These are phyloP conservation scores for Nectriaceae sp. DNA, from an alignment of 2,329 filamentous ascomycete species.

Conservation along the genomic window DNA sequence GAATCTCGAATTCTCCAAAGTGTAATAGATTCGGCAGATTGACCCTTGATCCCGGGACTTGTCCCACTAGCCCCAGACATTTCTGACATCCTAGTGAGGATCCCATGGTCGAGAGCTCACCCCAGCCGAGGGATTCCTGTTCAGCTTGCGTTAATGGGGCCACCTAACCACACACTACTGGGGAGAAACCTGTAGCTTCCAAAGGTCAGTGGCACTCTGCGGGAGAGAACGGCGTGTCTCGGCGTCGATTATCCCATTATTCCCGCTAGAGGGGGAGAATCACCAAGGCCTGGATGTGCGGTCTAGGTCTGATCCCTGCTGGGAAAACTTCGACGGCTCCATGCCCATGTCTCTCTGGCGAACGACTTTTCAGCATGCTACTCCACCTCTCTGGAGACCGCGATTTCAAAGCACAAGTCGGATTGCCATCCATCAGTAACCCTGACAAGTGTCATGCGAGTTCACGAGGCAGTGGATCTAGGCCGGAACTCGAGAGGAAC, in stretches of 20 bases:
- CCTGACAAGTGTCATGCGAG: slow-evolving; percentile 17
- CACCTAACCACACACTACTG: slow-evolving; percentile 11
- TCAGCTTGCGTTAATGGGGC: slow-evolving; percentile 12
- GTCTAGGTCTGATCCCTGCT: slow-evolving; percentile 28
- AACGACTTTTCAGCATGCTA: slow-evolving; percentile 26
- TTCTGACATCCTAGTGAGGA: slow-evolving; percentile 14
- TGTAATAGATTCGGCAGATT: slow-evolving; percentile 10
- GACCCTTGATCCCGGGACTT: slow-evolving; percentile 13
- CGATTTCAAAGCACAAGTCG: slow-evolving; percentile 19
- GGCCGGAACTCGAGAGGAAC: slow-evolving; percentile 13
- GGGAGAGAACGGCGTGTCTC: slow-evolving; percentile 12
- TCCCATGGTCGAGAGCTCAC: slow-evolving; percentile 17
- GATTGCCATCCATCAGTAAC: slow-evolving; percentile 12
- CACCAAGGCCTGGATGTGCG: slow-evolving; percentile 22
- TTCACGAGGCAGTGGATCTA: slow-evolving; percentile 21
- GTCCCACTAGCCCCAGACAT: slow-evolving; percentile 12
- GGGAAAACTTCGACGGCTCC: slow-evolving; percentile 15
- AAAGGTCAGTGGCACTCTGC: slow-evolving; percentile 3
- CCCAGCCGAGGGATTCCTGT: slow-evolving; percentile 12
- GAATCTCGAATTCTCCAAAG: slow-evolving; percentile 17
- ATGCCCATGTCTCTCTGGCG: slow-evolving; percentile 3
- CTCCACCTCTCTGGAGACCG: slow-evolving; percentile 27
- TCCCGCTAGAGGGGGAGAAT: slow-evolving; percentile 18
- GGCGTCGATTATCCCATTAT: slow-evolving; percentile 6
- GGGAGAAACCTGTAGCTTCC: slow-evolving; percentile 11